Evolutionary conservation across 2,329 filamentous ascomycete species (phyloP).

Genomic region (Fusarium temperatum): DNA sequence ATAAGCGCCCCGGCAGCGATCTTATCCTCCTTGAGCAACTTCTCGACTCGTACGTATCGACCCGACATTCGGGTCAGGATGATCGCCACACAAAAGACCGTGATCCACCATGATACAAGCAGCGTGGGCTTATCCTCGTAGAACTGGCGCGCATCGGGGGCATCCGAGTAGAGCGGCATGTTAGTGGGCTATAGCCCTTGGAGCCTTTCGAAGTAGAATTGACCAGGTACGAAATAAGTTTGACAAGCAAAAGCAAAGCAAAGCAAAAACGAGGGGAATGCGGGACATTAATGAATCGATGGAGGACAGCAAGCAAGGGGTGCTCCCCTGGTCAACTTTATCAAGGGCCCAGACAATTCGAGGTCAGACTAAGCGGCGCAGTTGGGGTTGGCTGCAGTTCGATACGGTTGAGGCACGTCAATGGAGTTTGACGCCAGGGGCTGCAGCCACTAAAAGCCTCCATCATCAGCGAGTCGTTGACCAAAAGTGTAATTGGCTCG

Average conservation of each 20-base stretch:
- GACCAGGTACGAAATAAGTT: not conserved
- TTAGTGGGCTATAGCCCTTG: constrained; percentile 36
- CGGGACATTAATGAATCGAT: constrained; percentile 21
- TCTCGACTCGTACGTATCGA: constrained; percentile 83
- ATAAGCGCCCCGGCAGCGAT: constrained; percentile 80
- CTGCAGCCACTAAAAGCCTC: not conserved
- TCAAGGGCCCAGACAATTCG: constrained; percentile 20
- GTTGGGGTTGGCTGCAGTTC: not conserved
- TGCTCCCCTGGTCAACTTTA: constrained; percentile 1
- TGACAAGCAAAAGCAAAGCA: constrained; percentile 5
- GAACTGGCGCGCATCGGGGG: constrained; percentile 55
- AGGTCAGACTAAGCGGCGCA: constrained; percentile 26
- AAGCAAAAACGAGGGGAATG: constrained; percentile 9
- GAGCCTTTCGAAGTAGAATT: not conserved
- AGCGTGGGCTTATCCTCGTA: constrained; percentile 80
- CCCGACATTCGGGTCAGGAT: constrained; percentile 80
- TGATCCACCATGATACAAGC: constrained; percentile 93
- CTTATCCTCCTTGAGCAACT: constrained; percentile 85
- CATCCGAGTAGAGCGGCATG: constrained; percentile 65
- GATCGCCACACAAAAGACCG: constrained; percentile 78
- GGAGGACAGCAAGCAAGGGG: not conserved
- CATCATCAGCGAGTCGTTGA: not conserved
- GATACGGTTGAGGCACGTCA: constrained; percentile 15
- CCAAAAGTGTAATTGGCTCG: not conserved
- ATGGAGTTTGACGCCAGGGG: constrained; percentile 10